Base-by-base conservation (phyloP, 345 rosid species). In the Triadica sebifera region DNA sequence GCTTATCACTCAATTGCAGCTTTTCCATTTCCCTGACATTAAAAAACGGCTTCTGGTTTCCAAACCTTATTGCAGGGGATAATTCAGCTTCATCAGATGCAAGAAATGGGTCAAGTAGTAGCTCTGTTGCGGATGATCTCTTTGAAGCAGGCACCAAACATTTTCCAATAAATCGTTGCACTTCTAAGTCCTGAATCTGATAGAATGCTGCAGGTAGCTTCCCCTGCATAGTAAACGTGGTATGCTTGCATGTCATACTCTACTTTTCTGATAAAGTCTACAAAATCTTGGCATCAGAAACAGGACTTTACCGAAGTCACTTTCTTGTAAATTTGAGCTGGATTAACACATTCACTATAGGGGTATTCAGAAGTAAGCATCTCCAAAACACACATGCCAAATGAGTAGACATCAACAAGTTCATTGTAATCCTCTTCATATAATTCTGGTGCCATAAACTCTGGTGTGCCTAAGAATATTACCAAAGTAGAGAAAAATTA, bases 141-240 rank as follows among this genome's bases (percentile, higher is more conserved):
- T 86, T 86, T 16, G 93, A 87, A 70, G 87, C 93, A 76, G 85
- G 12, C 57, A 82, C 88, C 13, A 91, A 80, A 73, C 96, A 91
- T 77, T 84, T 87, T 60, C 89, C 87, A 5, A 91, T 83, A 74
- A 91, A 91, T 61, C 78, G 70, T 82, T 86, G 92, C 57, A 92
- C 91, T 83, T 89, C 92, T 13, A 78, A 67, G 83, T 89, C 92
- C 55, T 69, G 77, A 80, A 91, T 80, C 81, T 80, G 62, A 83
- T 89, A 88, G 80, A 84, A 88, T 41, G 91, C 90, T 70, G 80
- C 85, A 5, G 97, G 97, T 38, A 91, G 80, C 81, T 87, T 89
- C 75, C 97, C 97, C 97, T 91, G 84, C 50, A 76, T 66, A 60
- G 80, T 16, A 62, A 4, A 75, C 55, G 70, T 24, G 59, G 6